phyloP scores from a whole-genome alignment of 2,329 filamentous ascomycete species.

The Neopestalotiopsis sp. region DNA sequence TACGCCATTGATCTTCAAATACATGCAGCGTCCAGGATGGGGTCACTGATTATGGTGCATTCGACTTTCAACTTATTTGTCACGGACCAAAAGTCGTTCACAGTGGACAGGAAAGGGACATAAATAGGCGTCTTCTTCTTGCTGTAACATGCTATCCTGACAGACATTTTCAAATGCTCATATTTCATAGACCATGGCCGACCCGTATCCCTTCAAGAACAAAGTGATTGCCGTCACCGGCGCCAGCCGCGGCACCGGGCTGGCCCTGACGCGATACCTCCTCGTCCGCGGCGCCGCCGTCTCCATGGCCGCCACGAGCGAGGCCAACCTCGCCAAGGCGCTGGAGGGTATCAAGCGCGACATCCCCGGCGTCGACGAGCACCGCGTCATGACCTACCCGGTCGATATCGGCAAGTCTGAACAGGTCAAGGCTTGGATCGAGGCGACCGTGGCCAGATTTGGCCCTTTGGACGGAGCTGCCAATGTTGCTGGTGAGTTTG shows the following conservation, averaged over 20 bases:
- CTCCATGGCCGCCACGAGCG: slow-evolving; percentile 35
- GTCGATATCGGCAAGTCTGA: slow-evolving; percentile 38
- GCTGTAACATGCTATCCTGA: no score
- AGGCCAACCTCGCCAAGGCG: slow-evolving; percentile 33
- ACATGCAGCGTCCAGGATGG: no score
- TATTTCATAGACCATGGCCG: no score
- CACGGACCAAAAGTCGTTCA: no score
- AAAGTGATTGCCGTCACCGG: background rate
- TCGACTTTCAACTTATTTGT: no score
- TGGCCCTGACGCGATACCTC: slow-evolving; percentile 18
- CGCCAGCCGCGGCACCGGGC: slow-evolving; percentile 9
- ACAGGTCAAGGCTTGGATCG: slow-evolving; percentile 40
- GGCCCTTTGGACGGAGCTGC: slow-evolving; percentile 38
- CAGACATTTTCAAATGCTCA: no score
- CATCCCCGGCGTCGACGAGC: slow-evolving; percentile 25
- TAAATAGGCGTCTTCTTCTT: no score
- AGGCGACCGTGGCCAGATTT: slow-evolving; percentile 35
- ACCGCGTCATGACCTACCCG: slow-evolving; percentile 17
- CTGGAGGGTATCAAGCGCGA: slow-evolving; percentile 31
- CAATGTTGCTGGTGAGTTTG: slow-evolving; percentile 39
- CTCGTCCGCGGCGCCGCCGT: slow-evolving; percentile 35
- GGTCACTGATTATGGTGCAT: no score
- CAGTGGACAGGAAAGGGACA: no score
- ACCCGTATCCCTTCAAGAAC: background rate
- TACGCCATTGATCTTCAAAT: no score